Conservation (phyloP, 2,329 filamentous ascomycete genomes). For the Neofusicoccum parvum region DNA sequence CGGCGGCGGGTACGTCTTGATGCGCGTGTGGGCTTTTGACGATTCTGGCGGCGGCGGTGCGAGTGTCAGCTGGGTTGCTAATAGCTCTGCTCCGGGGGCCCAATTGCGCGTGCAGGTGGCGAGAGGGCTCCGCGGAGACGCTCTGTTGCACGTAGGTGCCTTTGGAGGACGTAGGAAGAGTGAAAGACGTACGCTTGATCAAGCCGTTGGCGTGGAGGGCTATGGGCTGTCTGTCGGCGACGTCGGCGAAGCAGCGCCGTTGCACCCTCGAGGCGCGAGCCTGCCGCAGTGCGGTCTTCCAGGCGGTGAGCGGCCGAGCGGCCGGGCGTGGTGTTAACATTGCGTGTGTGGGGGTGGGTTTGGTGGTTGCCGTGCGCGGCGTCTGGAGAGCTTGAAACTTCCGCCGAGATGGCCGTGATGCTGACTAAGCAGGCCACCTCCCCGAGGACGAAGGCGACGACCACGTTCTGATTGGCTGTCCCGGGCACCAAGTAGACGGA, state of each 20-base stretch:
- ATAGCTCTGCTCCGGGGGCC: background rate
- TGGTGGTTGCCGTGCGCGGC: background rate
- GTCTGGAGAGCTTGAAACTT: conserved; percentile 12
- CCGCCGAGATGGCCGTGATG: conserved; percentile 13
- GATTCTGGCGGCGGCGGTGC: background rate
- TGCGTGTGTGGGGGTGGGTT: conserved; percentile 17
- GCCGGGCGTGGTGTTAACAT: conserved; percentile 63
- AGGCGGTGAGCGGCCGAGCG: conserved; percentile 69
- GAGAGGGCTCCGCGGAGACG: conserved; percentile 24
- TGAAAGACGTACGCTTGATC: conserved; percentile 9
- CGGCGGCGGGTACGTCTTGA: conserved; percentile 56
- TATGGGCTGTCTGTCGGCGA: background rate
- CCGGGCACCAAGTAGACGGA: background rate
- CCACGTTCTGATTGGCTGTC: background rate
- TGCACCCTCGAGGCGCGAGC: conserved; percentile 45
- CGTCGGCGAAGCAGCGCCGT: conserved; percentile 23
- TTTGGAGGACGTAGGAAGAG: background rate
- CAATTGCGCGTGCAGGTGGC: conserved; percentile 20
- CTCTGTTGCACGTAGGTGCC: conserved; percentile 23
- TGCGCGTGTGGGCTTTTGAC: conserved; percentile 44
- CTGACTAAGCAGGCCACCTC: conserved; percentile 6
- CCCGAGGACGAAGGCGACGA: background rate
- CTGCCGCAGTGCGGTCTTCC: conserved; percentile 66
- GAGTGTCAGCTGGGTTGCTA: conserved; percentile 14
- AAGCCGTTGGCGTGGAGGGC: conserved; percentile 7